Evolutionary conservation across 23 red algal genomes (phyloP), one percentile per base, ranked within the genome.

Genomic region (Gracilariopsis chorda): DNA sequence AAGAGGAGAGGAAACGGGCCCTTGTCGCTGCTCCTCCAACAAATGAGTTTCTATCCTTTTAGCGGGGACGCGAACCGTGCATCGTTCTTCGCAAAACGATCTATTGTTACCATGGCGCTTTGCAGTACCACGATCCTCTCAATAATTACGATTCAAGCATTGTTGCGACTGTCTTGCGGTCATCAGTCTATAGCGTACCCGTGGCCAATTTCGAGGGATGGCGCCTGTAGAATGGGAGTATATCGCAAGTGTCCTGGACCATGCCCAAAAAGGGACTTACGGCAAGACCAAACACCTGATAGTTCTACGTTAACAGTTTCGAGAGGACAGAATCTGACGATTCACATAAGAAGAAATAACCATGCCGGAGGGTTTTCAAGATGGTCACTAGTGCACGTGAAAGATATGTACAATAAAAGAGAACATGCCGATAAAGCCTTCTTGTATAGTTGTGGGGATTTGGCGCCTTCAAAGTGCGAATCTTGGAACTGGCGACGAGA

Each of bases 231-330:
- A 24, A 35, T 88, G 11, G 57, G 68, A 7, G 39, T 35, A 23
- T 55, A 56, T 23, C 65, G 62, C n/a, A 19, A 82, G 23, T 92
- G 88, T 44, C 88, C 73, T 17, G 88, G 88, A 25, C 88, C 88
- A 9, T 92, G 88, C 36, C 88, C 88, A 17, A 81, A 35, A 28
- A 29, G 14, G 58, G 78, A 82, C 19, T 53, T 80, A 20, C 77
- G 74, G n/a, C 28, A 12, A 37, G 88, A 82, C 20, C 51, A 61
- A 44, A 82, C 62, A 20, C 57, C 78, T 19, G 58, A 81, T 61
- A 75, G 60, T 39, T 59, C 73, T 28, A 63, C 88, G 0, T 30
- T 73, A 30, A 28, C 47, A 11, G 34, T 61, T 17, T 23, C 35
- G 4, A 76, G 88, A 4, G 75, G 74, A 19, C 62, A 59, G 16